These are phyloP conservation scores for Boechera retrofracta DNA, from an alignment of 345 rosid species.

Conservation along the genomic window DNA sequence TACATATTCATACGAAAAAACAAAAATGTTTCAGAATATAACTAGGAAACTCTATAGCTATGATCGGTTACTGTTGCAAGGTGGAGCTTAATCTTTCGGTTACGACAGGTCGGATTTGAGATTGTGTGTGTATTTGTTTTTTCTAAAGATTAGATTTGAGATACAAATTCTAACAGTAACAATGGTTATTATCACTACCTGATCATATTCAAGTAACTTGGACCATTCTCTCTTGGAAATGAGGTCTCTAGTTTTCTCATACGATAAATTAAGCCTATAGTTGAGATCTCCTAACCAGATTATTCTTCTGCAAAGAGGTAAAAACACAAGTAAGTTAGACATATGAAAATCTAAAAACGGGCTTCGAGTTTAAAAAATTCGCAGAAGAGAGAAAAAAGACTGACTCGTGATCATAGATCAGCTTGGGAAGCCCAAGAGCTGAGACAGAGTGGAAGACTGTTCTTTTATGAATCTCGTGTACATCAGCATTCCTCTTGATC, in stretches of 20 bases:
- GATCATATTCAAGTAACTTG: slow-evolving; percentile 70
- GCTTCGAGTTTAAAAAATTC: not conserved
- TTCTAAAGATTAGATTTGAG: not conserved
- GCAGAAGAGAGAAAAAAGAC: slow-evolving; percentile 37
- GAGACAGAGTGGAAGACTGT: slow-evolving; percentile 69
- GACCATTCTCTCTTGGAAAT: slow-evolving; percentile 75
- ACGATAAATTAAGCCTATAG: slow-evolving; percentile 78
- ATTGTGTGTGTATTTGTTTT: not conserved
- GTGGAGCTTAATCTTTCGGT: not conserved
- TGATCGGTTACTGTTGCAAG: not conserved
- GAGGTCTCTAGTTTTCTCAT: slow-evolving; percentile 67
- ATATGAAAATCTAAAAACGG: not conserved
- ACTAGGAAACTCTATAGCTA: not conserved
- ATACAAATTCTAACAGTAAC: slow-evolving; percentile 10
- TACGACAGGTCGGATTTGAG: not conserved
- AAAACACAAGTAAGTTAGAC: slow-evolving; percentile 13
- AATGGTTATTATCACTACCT: slow-evolving; percentile 53
- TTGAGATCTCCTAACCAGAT: slow-evolving; percentile 97
- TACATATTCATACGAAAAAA: not conserved
- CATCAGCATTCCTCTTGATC: slow-evolving; percentile 85
- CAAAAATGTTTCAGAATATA: not conserved
- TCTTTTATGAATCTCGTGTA: slow-evolving; percentile 81
- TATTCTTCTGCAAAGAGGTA: slow-evolving; percentile 64
- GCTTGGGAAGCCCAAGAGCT: slow-evolving; percentile 69
- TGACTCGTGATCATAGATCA: slow-evolving; percentile 82